Percentiles rank a stretch among this genome's conserved stretches.
Evolutionary conservation across 1,284 basidiomycete genomes (phyloP).

Genomic region (Malassezia obtusa): DNA sequence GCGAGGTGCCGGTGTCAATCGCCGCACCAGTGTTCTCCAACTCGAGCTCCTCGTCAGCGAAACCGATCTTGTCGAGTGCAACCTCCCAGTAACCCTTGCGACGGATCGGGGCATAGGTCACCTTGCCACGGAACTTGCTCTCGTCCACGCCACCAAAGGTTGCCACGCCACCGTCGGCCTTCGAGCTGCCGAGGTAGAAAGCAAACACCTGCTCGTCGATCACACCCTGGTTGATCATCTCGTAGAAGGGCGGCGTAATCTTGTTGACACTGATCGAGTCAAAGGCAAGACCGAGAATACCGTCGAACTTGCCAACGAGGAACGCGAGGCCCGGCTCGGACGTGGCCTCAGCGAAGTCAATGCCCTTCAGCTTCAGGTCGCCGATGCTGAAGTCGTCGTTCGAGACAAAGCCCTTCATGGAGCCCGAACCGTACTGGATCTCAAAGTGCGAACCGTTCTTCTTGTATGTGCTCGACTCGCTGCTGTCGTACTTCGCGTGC

Average conservation of each 20-base stretch:
- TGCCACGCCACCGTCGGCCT: constrained; percentile 82
- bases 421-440: constrained; percentile 92
- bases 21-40: constrained; percentile 76
- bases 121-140: constrained; percentile 67
- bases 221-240: constrained; percentile 74
- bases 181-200: constrained; percentile 81
- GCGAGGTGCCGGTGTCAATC: constrained; percentile 67
- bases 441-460: constrained; percentile 81
- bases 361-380: constrained; percentile 65
- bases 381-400: constrained; percentile 74
- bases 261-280: constrained; percentile 92
- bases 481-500: constrained; percentile 82
- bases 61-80: constrained; percentile 49
- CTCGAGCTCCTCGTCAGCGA: constrained; percentile 64
- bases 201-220: constrained; percentile 81
- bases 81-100: constrained; percentile 88
- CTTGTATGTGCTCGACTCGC: constrained; percentile 74
- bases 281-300: constrained; percentile 88
- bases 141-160: constrained; percentile 85
- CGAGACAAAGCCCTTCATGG: constrained; percentile 92
- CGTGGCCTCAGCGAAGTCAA: constrained; percentile 91
- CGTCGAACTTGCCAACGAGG: constrained; percentile 80
- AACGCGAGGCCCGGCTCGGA: constrained; percentile 96
- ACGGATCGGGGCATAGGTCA: constrained; percentile 81
- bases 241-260: constrained; percentile 89